Percentiles rank a stretch among this genome's conserved stretches.
Evolutionary conservation across 176 grass and related monocot genomes (phyloP).

Genomic region (Canna indica): DNA sequence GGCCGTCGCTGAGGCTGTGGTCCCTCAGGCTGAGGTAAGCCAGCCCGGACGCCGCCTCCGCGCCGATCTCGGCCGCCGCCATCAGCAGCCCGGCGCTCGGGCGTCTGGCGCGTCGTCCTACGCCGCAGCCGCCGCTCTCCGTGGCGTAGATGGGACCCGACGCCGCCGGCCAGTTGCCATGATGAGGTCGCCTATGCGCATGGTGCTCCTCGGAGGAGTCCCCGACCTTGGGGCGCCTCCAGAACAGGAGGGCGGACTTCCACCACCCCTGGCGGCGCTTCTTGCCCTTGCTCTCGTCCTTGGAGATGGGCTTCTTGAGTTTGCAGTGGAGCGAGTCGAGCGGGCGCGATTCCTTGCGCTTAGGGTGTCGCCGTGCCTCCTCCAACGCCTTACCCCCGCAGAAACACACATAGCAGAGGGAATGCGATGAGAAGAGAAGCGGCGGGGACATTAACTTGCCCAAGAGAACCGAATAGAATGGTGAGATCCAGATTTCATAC

Average conservation of each 20-base stretch:
- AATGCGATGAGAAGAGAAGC: not conserved
- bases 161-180: not conserved
- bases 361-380: constrained; percentile 6
- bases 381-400: constrained; percentile 1
- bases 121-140: not conserved
- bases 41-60: not conserved
- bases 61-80: constrained; percentile 32
- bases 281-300: constrained; percentile 20
- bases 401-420: not conserved
- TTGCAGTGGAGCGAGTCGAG: constrained; percentile 35
- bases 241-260: constrained; percentile 40
- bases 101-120: constrained; percentile 23
- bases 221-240: constrained; percentile 19
- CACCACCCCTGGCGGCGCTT: constrained; percentile 36
- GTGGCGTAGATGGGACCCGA: constrained; percentile 4
- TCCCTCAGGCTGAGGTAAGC: constrained; percentile 40
- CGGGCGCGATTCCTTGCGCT: not conserved
- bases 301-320: constrained; percentile 41
- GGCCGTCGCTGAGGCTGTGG: not conserved
- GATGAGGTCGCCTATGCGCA: not conserved
- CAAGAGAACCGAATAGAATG: not conserved
- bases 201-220: not conserved
- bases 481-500: not conserved
- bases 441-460: too few relatives aligned
- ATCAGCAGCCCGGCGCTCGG: constrained; percentile 30